Evolutionary conservation across 345 rosid genomes (phyloP), one percentile per base, ranked within the genome.

Genomic region (Jatropha curcas): DNA sequence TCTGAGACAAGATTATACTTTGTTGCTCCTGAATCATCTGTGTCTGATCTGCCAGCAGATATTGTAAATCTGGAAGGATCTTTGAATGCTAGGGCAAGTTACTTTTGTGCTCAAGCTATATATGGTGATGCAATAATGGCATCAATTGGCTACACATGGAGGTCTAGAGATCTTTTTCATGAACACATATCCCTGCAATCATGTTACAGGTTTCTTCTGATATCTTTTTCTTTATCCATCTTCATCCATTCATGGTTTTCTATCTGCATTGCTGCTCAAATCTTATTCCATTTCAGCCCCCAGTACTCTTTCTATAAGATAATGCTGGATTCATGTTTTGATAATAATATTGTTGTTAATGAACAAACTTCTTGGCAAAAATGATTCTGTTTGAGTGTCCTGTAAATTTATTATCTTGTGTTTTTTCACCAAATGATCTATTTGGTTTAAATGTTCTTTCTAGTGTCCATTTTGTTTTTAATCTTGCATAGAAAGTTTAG

Each of bases 121-220:
- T 77, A 76, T 76, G 92, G 96, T 25, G 89, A 88, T 87, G 92
- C 98, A 76, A 79, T 94, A 75, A 82, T 94, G 91, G 95, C 97
- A 71, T 90, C 95, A 28, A 67, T 94, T 83, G 97, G 97, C 61
- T 92, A 89, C 85, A 75, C 81, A 45, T 85, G 97, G 98, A 90
- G 84, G 80, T 84, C 92, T 22, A 76, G 79, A 51, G 84, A 84
- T 59, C 90, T 94, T 80, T 87, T 83, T 74, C 76, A 79, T 71
- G 93, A 88, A 79, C 90, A 90, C 80, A 58, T 90, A 66, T 84
- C 86, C 30, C 65, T 87, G 60, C 86, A 87, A 48, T 86, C 91
- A 70, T 90, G 89, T 78, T 86, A 88, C 92, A 94, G 97, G 98
- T 94, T 60, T 57, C 61, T 77, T 74, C 5, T 76, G 51, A 52